Base-by-base conservation (phyloP, 768 basidiomycete species). In the Lactarius vividus region DNA sequence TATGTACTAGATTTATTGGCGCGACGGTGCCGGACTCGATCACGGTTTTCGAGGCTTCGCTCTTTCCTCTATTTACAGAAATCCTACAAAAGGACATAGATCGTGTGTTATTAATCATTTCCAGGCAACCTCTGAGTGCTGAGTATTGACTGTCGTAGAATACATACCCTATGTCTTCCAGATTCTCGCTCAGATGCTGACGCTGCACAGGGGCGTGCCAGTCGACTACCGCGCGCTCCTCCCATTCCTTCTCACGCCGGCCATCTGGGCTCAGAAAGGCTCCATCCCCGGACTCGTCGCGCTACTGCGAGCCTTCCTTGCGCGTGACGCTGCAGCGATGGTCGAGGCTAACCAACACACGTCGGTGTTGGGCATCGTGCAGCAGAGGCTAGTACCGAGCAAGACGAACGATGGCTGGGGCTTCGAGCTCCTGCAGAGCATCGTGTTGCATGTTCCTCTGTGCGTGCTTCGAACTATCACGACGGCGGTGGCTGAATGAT, bases 161-260 rank as follows among this genome's bases (percentile, higher is more conserved):
- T 98, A 97, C 74, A 88, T 98, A 56, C 96, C 97, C 4, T 99
- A 97, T 75, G 91, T 92, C 62, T 98, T 98, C 83, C 97, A 99
- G 74, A 85, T 99, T 70, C 86, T 98, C 54, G 90, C 95, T 0
- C 97, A 98, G 73, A 94, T 99, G 83, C 88, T 99, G 35, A 90
- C 94, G 68, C 78, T 93, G 3, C 95, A 96, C 70, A 77, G 75
- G 2, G 79, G 82, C 8, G 80, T 96, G 2, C 94, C 96, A 1
- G 76, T 80, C 0, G 84, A 89, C 62, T 99, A 98, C 78, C 87
- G 88, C 31, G 78, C 82, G 33, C 80, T 98, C 10, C 82, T 98
- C 7, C 89, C 87, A 0, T 88, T 94, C 72, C 81, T 99, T 20
- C 84, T 98, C 54, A 91, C 88, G 0, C 94, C 95, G 0, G 80